A percentile compares a stretch with the other conserved stretches of the same genome.
phyloP scores from a whole-genome alignment of 2,329 filamentous ascomycete species.

The Helicocarpus griseus region DNA sequence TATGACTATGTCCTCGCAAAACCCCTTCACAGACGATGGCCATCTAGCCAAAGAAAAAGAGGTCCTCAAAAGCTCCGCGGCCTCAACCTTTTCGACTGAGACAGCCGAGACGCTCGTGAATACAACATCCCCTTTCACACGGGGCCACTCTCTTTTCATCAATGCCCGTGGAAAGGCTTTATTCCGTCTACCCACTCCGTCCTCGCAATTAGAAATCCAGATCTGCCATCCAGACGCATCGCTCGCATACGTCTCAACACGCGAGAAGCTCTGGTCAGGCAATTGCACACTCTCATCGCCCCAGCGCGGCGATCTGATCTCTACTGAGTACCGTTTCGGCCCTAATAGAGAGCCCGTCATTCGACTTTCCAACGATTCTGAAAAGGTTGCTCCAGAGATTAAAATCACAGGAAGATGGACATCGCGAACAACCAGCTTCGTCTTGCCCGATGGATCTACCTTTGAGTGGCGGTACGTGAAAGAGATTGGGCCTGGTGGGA shows the following conservation, averaged over 20 bases:
- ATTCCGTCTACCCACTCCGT: conserved; percentile 26
- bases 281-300: conserved; percentile 39
- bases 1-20: neutral
- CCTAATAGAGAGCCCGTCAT: conserved; percentile 45
- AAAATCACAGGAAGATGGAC: conserved; percentile 32
- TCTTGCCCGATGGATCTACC: conserved; percentile 36
- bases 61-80: conserved; percentile 8
- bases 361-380: conserved; percentile 20
- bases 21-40: neutral
- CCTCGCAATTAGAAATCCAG: conserved; percentile 27
- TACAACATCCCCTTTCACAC: conserved; percentile 2
- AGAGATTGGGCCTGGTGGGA: conserved; percentile 10
- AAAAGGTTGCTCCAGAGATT: conserved; percentile 16
- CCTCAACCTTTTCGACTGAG: conserved; percentile 6
- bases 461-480: conserved; percentile 52
- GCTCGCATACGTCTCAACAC: conserved; percentile 44
- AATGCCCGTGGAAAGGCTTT: conserved; percentile 20
- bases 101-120: conserved; percentile 3
- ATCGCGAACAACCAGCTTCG: conserved; percentile 40
- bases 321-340: conserved; percentile 50
- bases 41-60: conserved; percentile 6
- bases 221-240: conserved; percentile 27
- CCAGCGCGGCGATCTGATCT: conserved; percentile 29
- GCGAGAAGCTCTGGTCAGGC: conserved; percentile 40
- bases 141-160: conserved; percentile 15